Evolutionary conservation across 768 basidiomycete species (phyloP), one percentile per base, ranked within the genome.

Genomic region (Cyclocybe cylindracea): DNA sequence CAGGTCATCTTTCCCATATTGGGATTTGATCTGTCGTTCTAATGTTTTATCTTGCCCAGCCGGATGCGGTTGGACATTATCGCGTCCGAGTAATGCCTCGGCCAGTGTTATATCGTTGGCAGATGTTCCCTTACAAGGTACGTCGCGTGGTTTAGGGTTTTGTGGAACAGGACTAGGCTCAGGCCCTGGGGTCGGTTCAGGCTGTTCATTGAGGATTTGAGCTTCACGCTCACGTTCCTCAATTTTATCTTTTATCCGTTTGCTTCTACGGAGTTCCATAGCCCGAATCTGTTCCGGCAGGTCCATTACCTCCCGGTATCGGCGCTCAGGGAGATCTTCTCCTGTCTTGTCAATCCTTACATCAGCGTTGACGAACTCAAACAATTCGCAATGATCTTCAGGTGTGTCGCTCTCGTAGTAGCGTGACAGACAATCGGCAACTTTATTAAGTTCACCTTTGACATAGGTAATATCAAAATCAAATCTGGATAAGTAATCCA

Each of bases 371-470:
- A 65, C 61, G 47, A 66, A 66, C 2, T 68, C 61, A 14, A 57
- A 33, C 6, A 42, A 24, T 1, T 51, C 44, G 18, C 63, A 51
- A 2, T 24, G 29, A 3, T 67, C 65, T 1, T 16, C 14, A 0
- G 24, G 29, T 0, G 19, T 51, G 29, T 70, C 66, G 41, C 55
- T 62, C 44, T 70, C 58, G 38, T 66, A 73, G 54, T 56, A 56
- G 9, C 49, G 7, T 0, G 55, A 59, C 14, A 59, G 45, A 18
- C 51, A 50, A 29, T 59, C 58, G 0, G 58, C 58, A 3, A 56
- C 48, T 39, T 56, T 56, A 18, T 59, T 59, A 0, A 13, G 32
- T 16, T 53, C 48, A 0, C 55, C 50, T 46, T 45, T 50, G 14
- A 60, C 19, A 31, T 54, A 60, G 1, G 55, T 57, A 5, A 60